Evolutionary conservation across 768 basidiomycete species (phyloP), one percentile per base, ranked within the genome.

Genomic region (Krasilnikovozyma curviuscula): DNA sequence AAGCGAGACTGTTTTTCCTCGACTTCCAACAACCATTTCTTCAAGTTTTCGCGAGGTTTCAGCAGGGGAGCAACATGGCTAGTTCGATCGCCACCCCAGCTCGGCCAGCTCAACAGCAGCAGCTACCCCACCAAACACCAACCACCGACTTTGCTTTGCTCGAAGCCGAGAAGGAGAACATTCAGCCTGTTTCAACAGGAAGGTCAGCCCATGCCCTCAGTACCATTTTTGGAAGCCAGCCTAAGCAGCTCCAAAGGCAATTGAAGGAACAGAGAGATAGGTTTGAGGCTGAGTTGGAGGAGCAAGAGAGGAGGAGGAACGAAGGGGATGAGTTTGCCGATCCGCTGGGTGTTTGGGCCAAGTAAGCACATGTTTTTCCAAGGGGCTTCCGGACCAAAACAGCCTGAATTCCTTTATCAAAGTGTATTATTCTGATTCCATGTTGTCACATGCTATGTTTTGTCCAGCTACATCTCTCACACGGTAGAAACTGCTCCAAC

Each of bases 401-500:
- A n/a, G n/a, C n/a, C n/a, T n/a, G n/a, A n/a, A n/a, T n/a, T n/a
- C 19, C 41, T 47, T 34, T 12, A 12, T 34, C 12, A 34, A 34
- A 34, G 33, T 12, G 18, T 24, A 37, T 12, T 19, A 23, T 30
- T 13, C 39, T 21, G 39, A 5, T 41, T 41, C 10, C 28, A 13
- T 21, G 5, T 21, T 23, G n/a, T 38, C 37, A 8, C n/a, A 16
- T 38, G 7, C 37, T 38, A 8, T n/a, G n/a, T 41, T 21, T 18
- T 16, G 12, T 14, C 7, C 43, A 63, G 60, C 28, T 63, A 88
- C 65, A 76, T 95, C 44, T 75, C 82, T 53, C 97, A 88, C 83
- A 86, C 80, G 29, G 67, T 79, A 50, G 77, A 84, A 55, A 76
- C 75, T 57, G 88, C 89, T 60, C 88, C 91, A 38, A 69, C 74